Evolutionary conservation across 2,329 filamentous ascomycete species (phyloP), one percentile per base, ranked within the genome.

Genomic region (Epichloe gansuensis): DNA sequence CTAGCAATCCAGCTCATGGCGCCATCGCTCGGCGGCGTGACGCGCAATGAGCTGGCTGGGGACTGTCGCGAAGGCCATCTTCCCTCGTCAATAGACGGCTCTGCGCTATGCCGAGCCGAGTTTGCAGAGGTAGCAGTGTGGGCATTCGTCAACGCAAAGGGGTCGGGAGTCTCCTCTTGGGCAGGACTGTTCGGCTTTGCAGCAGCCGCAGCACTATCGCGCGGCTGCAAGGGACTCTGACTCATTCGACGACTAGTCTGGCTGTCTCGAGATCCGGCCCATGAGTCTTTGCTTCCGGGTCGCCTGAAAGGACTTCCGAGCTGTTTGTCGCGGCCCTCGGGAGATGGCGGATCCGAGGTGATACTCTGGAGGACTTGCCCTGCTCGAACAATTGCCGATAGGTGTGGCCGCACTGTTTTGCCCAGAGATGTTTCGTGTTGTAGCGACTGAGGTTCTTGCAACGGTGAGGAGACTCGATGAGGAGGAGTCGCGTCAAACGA

Each of bases 331-430:
- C 69, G 70, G 6, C 65, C 69, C 49, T 75, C 74, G 1, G 79
- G 78, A 0, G 79, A 81, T 0, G 78, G 76, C 7, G 76, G 75
- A 56, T 81, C 78, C 0, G 78, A 80, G 11, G 79, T 78, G 39
- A 82, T 75, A 54, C 72, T 78, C 59, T 81, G 78, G 13, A 82
- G 64, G 34, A 73, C 77, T 47, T 76, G 70, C 3, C 78, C 78
- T 28, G 73, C 78, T 46, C 78, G 71, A n/a, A 82, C 74, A 38
- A 81, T 81, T 2, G 79, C 77, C 5, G 78, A 81, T 0, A 82
- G 66, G 5, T 67, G 69, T 28, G 75, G 74, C 8, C 75, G 72
- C 13, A 59, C 55, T 2, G 61, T 64, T 41, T 63, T 64, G 12
- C 67, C 64, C 5, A 58, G 55, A 21, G 56, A 46, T 4, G 54